These are phyloP conservation scores for Camellia lanceoleosa DNA, from an alignment of 148 eudicot genomes.

Conservation along the genomic window DNA sequence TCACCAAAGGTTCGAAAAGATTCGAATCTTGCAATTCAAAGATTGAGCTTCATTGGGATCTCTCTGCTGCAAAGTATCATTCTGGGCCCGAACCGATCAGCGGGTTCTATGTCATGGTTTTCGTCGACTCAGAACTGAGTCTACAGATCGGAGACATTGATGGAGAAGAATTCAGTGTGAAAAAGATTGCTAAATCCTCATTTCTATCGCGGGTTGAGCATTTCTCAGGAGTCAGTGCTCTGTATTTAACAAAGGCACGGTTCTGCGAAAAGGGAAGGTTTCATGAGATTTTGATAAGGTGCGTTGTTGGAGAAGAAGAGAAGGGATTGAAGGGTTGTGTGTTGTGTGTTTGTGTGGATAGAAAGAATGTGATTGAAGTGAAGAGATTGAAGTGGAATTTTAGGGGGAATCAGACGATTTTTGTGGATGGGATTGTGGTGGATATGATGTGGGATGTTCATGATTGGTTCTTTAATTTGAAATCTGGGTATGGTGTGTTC, in stretches of 20 bases:
- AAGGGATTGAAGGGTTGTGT: constrained; percentile 38
- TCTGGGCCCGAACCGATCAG: constrained; percentile 47
- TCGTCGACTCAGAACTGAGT: constrained; percentile 31
- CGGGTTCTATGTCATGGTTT: constrained; percentile 40
- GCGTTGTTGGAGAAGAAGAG: constrained; percentile 31
- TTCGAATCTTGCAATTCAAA: constrained; percentile 32
- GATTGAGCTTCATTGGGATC: constrained; percentile 66
- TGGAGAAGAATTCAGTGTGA: constrained; percentile 10
- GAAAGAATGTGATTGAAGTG: constrained; percentile 55
- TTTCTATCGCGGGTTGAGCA: constrained; percentile 55
- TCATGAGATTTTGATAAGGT: constrained; percentile 59
- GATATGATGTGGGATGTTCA: constrained; percentile 97
- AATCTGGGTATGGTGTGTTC: constrained; percentile 49
- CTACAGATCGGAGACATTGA: constrained; percentile 56
- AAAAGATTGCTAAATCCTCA: constrained; percentile 20
- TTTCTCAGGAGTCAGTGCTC: constrained; percentile 32
- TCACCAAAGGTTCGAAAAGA: constrained; percentile 37
- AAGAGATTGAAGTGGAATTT: constrained; percentile 80
- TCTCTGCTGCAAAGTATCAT: constrained; percentile 47
- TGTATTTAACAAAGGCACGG: constrained; percentile 37
- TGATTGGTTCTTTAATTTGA: constrained; percentile 62
- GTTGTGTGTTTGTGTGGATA: constrained; percentile 51
- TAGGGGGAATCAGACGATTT: constrained; percentile 78
- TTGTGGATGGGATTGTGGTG: constrained; percentile 64
- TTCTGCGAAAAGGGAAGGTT: constrained; percentile 42